Conservation (phyloP, 208 protist species). For the Acanthamoeba triangularis region DNA sequence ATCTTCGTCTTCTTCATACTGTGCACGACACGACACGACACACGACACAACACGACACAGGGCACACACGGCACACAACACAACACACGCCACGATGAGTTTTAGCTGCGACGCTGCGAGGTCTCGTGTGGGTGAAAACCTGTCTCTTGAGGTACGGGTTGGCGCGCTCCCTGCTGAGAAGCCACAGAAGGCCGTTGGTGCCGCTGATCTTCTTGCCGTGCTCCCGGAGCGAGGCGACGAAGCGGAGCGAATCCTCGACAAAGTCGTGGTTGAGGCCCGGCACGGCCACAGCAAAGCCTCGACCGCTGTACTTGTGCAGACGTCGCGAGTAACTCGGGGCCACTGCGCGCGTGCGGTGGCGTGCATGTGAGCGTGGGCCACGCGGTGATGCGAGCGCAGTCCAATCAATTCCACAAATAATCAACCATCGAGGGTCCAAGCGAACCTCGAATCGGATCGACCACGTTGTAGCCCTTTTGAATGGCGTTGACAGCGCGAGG, state of each 20-base stretch:
- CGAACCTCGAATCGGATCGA: slow-evolving; percentile 38
- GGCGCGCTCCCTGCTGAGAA: slow-evolving; percentile 27
- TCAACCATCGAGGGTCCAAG: no score
- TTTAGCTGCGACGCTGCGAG: no score
- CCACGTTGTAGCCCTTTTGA: slow-evolving; percentile 68
- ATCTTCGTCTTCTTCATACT: not conserved
- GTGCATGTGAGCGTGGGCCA: not conserved
- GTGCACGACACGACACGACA: no score
- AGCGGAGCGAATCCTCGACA: slow-evolving; percentile 49
- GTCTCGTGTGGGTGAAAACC: no score
- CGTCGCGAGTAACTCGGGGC: slow-evolving; percentile 54
- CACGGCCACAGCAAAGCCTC: slow-evolving; percentile 58
- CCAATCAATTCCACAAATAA: no score
- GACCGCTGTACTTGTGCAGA: slow-evolving; percentile 59
- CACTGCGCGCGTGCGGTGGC: not conserved
- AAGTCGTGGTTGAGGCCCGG: slow-evolving; percentile 63
- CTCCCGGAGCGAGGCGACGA: slow-evolving; percentile 7
- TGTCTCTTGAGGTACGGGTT: slow-evolving; percentile 29
- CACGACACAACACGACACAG: no score
- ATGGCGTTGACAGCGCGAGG: slow-evolving; percentile 45
- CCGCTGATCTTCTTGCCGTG: slow-evolving; percentile 74
- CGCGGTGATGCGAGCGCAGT: not conserved
- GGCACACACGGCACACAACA: not conserved
- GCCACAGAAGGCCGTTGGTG: slow-evolving; percentile 77
- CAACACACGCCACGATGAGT: not conserved